phyloP scores from a whole-genome alignment of 1,284 basidiomycete species.

The Sporisorium scitamineum region DNA sequence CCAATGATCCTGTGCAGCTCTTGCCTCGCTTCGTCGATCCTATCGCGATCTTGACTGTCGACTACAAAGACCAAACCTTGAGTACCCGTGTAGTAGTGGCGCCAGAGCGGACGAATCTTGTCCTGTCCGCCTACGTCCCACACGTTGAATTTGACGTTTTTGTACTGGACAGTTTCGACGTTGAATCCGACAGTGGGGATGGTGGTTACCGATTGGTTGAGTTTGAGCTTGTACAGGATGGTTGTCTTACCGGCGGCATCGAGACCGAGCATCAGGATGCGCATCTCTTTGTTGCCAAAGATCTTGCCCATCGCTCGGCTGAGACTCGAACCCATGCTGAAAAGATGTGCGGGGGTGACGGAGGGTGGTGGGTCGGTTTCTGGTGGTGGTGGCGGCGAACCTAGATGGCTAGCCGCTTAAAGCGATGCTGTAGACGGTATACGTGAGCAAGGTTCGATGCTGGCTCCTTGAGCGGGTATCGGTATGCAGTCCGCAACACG shows the following conservation, averaged over 20 bases:
- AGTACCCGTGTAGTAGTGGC: slow-evolving; percentile 86
- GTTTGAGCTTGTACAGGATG: slow-evolving; percentile 98
- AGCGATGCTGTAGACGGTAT: no score
- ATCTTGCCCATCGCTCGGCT: slow-evolving; percentile 84
- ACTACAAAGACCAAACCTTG: slow-evolving; percentile 77
- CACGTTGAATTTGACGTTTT: slow-evolving; percentile 70
- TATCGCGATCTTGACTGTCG: slow-evolving; percentile 85
- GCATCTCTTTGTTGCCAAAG: slow-evolving; percentile 99
- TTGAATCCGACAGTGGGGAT: slow-evolving; percentile 89
- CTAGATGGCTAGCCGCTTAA: not conserved
- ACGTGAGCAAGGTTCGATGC: no score
- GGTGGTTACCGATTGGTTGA: slow-evolving; percentile 98
- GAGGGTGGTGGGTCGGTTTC: no score
- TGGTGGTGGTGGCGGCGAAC: not conserved
- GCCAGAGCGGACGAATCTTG: slow-evolving; percentile 77
- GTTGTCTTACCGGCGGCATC: slow-evolving; percentile 85
- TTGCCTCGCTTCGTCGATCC: slow-evolving; percentile 95
- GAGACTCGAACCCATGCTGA: slow-evolving; percentile 62
- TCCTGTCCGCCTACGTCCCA: slow-evolving; percentile 71
- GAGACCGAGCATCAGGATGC: slow-evolving; percentile 83
- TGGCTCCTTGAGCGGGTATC: no score
- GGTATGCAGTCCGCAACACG: not conserved
- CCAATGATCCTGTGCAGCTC: slow-evolving; percentile 96
- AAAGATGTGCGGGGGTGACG: not conserved
- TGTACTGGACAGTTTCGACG: slow-evolving; percentile 71